These are phyloP conservation scores for Casuarina equisetifolia DNA, from an alignment of 306 rosid genomes.

Conservation along the genomic window DNA sequence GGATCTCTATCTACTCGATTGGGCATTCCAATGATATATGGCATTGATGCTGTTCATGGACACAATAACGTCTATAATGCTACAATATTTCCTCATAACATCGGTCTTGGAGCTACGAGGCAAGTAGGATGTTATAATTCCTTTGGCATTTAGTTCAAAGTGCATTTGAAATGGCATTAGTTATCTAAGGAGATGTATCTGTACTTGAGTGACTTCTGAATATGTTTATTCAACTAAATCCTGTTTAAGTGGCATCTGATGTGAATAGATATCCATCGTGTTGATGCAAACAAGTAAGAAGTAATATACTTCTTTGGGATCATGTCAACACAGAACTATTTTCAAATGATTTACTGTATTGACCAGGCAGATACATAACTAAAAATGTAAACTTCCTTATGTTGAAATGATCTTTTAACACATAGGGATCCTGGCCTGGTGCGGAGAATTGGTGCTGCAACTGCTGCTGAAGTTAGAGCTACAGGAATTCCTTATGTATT, in stretches of 20 bases:
- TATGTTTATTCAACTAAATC: neutral
- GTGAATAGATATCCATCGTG: neutral
- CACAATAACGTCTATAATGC: conserved; percentile 94
- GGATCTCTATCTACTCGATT: conserved; percentile 75
- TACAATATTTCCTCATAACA: conserved; percentile 91
- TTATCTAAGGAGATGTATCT: neutral
- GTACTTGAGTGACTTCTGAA: neutral
- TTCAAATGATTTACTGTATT: neutral
- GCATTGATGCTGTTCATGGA: conserved; percentile 98
- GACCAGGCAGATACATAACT: conserved; percentile 4
- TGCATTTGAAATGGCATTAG: neutral
- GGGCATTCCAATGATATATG: conserved; percentile 95
- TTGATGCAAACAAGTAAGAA: neutral
- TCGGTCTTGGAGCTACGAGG: conserved; percentile 98
- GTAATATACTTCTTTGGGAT: neutral
- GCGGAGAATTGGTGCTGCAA: conserved; percentile 80
- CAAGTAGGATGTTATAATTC: conserved; percentile 38
- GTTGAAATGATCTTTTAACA: conserved; percentile 28
- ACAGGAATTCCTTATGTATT: conserved; percentile 91
- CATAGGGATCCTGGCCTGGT: conserved; percentile 73
- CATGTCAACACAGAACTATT: neutral
- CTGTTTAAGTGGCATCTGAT: neutral
- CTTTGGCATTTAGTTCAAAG: neutral
- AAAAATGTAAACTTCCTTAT: conserved; percentile 20
- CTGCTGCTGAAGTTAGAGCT: conserved; percentile 95